Base-by-base conservation (phyloP, 73 alveolate species). In the Effrenium voratum region DNA sequence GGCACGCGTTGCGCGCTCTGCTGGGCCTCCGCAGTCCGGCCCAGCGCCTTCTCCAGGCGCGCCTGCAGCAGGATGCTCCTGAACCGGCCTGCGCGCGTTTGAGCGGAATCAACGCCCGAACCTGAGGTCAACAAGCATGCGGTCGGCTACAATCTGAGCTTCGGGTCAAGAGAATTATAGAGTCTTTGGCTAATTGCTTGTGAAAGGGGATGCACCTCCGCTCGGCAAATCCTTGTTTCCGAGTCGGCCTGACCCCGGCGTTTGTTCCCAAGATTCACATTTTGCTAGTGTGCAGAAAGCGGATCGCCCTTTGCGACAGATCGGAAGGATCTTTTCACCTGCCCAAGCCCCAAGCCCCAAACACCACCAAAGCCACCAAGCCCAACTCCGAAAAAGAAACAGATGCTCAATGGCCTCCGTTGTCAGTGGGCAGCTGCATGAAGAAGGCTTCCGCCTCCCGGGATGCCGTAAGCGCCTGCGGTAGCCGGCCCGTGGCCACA, bases 21-120 rank as follows among this genome's bases (percentile, higher is more conserved):
- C 47, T n/a, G 3, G 8, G 97, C 86, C 34, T 90, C 97, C 15
- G 30, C 85, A 43, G 68, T 32, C 43, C 50, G 75, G 30, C 97
- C 97, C 87, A 90, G 15, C 22, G 97, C 86, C 80, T 80, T 43
- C 32, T 75, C 97, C 72, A 90, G 49, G 22, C 97, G 87, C 0
- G 88, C 97, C 59, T 90, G 97, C 52, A 90, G 75, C 57, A 90
- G 87, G 22, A 90, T 60, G 32, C 97, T 66, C 5, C 97, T 86
- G 59, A 90, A 44, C 30, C n/a, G 45, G 87, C 97, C 87, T 76
- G 80, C 60, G 63, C 63, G 63, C 63, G 19, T 52, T 52, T 8
- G 19, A 52, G 19, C 63, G 63, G 19, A 52, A 19, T 52, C 63
- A 19, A 52, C 19, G 26, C 8, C 8, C n/a, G n/a, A n/a, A n/a